Base-by-base conservation (phyloP, 805 yeast genomes). In the Saccharomycopsis olivae region DNA sequence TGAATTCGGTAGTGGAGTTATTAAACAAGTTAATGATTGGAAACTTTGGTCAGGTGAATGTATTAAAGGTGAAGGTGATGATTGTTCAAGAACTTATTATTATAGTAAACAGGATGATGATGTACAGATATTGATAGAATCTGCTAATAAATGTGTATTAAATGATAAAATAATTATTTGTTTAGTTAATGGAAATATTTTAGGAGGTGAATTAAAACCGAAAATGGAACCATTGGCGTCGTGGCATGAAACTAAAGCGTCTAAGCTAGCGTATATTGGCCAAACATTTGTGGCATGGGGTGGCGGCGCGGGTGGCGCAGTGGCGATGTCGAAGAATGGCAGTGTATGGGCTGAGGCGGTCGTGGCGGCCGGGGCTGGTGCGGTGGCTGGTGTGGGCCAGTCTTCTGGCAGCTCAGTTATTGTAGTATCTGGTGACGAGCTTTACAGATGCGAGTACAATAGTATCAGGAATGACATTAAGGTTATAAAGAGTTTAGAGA, bases 1-100 rank as follows among this genome's bases (percentile, higher is more conserved):
- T 30, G 6, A 41, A 41, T 2, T 36, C 21, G n/a, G 41, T 41
- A 3, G 5, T 41, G 10, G 13, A 13, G 10, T 30, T 35, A 24
- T 19, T 30, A n/a, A n/a, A 21, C 21, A 11, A 38, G 39, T 35
- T 14, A 29, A 31, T 11, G 10, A 33, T 6, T 29, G 41, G 15
- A 5, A 25, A 13, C 10, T 29, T n/a, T n/a, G n/a, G n/a, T n/a
- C n/a, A n/a, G n/a, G n/a, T n/a, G n/a, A n/a, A n/a, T n/a, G n/a
- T n/a, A n/a, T n/a, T n/a, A n/a, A n/a, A n/a, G n/a, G 3, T 8
- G 10, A 5, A 11, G 20, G 17, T 25, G 17, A 35, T 11, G 14
- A 6, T 13, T 8, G 21, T 34, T 33, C 34, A 21, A 11, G n/a
- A 4, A 23, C 34, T 4, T 35, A 35, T 10, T 40, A 16, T 16